Percentiles rank a stretch among this genome's conserved stretches.
Evolutionary conservation across 2,329 filamentous ascomycete species (phyloP).

Genomic region (Penicillium frequentans): DNA sequence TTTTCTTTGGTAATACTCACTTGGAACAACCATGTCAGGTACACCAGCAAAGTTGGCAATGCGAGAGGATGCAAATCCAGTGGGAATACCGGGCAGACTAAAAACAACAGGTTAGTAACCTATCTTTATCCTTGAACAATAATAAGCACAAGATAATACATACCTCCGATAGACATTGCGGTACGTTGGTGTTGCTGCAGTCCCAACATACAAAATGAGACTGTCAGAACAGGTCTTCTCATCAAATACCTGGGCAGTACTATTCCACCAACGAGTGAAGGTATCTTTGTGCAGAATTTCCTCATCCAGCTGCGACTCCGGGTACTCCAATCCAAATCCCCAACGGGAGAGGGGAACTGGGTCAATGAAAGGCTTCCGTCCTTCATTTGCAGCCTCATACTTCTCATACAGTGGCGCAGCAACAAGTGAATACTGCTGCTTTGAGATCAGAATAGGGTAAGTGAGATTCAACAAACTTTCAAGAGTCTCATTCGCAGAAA

Average conservation of each 20-base stretch:
- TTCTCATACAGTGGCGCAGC: slow-evolving; percentile 52
- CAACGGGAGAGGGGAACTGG: slow-evolving; percentile 51
- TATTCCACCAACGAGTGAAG: slow-evolving; percentile 45
- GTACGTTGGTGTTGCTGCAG: slow-evolving; percentile 16
- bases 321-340: slow-evolving; percentile 46
- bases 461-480: slow-evolving; percentile 9
- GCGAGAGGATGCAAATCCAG: slow-evolving; percentile 46
- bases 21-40: slow-evolving; percentile 33
- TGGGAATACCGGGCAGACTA: slow-evolving; percentile 45
- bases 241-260: slow-evolving; percentile 11
- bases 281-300: slow-evolving; percentile 53
- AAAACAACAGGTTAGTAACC: background rate
- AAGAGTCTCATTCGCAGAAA: slow-evolving; percentile 18
- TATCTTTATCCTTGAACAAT: background rate
- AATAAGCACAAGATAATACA: slow-evolving; percentile 17
- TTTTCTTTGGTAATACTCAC: background rate
- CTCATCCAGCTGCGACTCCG: slow-evolving; percentile 39
- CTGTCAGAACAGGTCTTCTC: slow-evolving; percentile 48
- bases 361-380: slow-evolving; percentile 51
- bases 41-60: slow-evolving; percentile 32
- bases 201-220: slow-evolving; percentile 2
- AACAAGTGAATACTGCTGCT: slow-evolving; percentile 47
- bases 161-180: slow-evolving; percentile 40
- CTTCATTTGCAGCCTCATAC: slow-evolving; percentile 49
- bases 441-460: slow-evolving; percentile 26